Base-by-base conservation (phyloP, 2,329 filamentous ascomycete species). In the Cercospora janseana region DNA sequence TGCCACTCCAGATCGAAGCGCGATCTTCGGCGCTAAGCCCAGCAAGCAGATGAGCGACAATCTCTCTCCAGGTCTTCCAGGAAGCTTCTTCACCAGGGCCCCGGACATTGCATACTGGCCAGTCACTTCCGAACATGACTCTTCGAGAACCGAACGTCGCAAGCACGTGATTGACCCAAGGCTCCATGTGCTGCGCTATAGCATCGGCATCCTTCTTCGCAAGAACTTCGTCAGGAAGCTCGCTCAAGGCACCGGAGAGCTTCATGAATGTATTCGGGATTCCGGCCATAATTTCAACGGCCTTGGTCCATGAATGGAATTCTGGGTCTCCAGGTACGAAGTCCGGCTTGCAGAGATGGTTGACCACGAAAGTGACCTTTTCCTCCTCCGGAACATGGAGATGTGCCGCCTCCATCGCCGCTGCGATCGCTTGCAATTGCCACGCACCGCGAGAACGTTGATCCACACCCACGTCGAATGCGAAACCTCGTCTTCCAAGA, bases 61-160 rank as follows among this genome's bases (percentile, higher is more conserved):
- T 75, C 15, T 75, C 75, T 56, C 75, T 80, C 91, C 91, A 96
- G 60, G 85, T 80, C 27, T 73, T 71, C 89, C 90, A 95, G 24
- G 87, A 83, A 16, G 74, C 70, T 40, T 77, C 72, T 32, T 75
- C 75, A 1, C 69, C 70, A 0, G 77, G 77, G 2, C 79, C 79
- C 0, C 80, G 80, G 26, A 88, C 72, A 55, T 88, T 91, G 71
- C 89, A 95, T 1, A 96, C 85, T 2, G 92, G 91, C 92, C 92
- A 97, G 69, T 96, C 90, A 57, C 86, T 91, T 18, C 86, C 91
- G 69, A 93, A 96, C 85, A 97, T 90, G 65, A 93, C 78, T 56
- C 88, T 78, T 16, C 74, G 66, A 0, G 86, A 72, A 1, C 86
- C 83, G 63, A 95, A 96, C 1, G 79, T 79, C 21, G 82, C 79